Conservation (phyloP, 768 basidiomycete genomes). For the Royoungia palumana region DNA sequence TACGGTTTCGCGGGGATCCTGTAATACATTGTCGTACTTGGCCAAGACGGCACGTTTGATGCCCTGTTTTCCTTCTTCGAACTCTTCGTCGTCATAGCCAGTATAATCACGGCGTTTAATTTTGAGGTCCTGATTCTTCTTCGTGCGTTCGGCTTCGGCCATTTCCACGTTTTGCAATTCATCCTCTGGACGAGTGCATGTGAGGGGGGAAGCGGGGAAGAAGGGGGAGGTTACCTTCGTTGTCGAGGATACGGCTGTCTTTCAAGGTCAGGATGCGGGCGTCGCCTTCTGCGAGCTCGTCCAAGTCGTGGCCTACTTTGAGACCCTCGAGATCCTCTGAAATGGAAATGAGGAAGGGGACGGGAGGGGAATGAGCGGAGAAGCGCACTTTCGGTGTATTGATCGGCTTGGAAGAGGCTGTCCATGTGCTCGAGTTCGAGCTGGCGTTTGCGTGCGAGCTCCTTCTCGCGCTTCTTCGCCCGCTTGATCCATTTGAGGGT, state of each 20-base stretch:
- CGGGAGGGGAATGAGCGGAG: neutral
- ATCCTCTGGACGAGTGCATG: constrained; percentile 65
- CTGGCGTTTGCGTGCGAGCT: constrained; percentile 78
- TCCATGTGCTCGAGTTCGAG: constrained; percentile 85
- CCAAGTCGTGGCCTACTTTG: constrained; percentile 95
- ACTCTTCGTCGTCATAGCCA: constrained; percentile 96
- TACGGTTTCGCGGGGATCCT: constrained; percentile 69
- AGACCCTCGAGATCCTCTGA: constrained; percentile 87
- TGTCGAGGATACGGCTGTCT: constrained; percentile 92
- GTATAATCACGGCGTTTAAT: constrained; percentile 89
- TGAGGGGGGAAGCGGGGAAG: neutral
- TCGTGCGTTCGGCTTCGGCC: constrained; percentile 79
- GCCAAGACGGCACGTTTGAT: constrained; percentile 79
- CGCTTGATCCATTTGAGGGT: constrained; percentile 89
- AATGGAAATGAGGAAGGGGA: constrained; percentile 4
- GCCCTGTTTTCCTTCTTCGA: constrained; percentile 68
- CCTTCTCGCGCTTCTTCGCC: constrained; percentile 87
- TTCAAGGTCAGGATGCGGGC: constrained; percentile 95
- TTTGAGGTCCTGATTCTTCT: constrained; percentile 80
- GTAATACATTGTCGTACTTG: constrained; percentile 92
- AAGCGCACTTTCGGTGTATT: constrained; percentile 83
- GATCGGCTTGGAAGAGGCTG: constrained; percentile 61
- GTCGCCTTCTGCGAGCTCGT: constrained; percentile 89
- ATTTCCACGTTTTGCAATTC: constrained; percentile 95
- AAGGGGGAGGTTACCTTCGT: constrained; percentile 63